phyloP scores from a whole-genome alignment of 148 eudicot genomes.

The Hydrangea macrophylla region DNA sequence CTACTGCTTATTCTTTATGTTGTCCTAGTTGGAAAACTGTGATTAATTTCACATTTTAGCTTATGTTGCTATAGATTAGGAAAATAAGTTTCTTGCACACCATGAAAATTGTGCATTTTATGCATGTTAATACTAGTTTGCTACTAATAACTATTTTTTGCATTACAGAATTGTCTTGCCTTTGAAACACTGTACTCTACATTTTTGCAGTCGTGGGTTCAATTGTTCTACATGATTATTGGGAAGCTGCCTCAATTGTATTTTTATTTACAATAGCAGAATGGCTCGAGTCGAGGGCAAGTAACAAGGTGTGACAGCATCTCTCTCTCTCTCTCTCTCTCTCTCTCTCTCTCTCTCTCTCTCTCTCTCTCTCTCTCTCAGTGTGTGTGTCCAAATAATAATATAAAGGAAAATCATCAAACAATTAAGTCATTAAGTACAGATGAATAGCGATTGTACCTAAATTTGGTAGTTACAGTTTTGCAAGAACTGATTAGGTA shows the following conservation, averaged over 20 bases:
- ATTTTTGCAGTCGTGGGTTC: slow-evolving; percentile 62
- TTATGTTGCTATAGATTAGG: too few relatives aligned
- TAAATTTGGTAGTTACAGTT: too few relatives aligned
- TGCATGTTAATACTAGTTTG: too few relatives aligned
- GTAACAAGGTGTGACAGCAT: slow-evolving; percentile 53
- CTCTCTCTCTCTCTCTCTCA: slow-evolving; percentile 18
- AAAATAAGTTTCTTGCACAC: too few relatives aligned
- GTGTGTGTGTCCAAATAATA: background rate
- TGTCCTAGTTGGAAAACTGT: too few relatives aligned
- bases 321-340: slow-evolving; percentile 1
- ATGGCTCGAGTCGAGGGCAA: slow-evolving; percentile 89
- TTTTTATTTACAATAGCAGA: slow-evolving; percentile 83
- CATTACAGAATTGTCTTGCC: too few relatives aligned
- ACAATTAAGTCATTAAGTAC: background rate
- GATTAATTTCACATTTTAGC: too few relatives aligned
- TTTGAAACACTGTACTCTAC: background rate
- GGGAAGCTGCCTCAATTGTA: slow-evolving; percentile 86
- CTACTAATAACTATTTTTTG: too few relatives aligned
- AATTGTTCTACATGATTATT: slow-evolving; percentile 54
- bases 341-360: background rate
- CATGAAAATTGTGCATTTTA: too few relatives aligned
- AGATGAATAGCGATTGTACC: background rate
- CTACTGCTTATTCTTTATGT: too few relatives aligned
- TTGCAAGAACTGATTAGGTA: too few relatives aligned
- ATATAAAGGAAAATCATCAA: background rate